Base-by-base conservation (phyloP, 2,329 filamentous ascomycete genomes). In the Trichophaea hybrida region DNA sequence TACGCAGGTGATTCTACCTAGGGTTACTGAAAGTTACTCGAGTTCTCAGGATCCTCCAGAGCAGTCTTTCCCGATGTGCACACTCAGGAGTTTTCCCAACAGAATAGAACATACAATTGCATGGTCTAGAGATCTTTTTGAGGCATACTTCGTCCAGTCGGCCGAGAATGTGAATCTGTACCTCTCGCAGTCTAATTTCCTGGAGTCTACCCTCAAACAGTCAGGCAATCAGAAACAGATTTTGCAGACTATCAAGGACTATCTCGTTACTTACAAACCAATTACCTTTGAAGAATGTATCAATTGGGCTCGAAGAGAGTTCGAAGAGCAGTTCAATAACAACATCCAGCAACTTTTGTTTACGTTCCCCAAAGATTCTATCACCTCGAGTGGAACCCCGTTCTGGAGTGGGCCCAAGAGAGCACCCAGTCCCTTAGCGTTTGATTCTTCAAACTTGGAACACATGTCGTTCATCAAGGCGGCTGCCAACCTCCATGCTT, bases 381-480 rank as follows among this genome's bases (percentile, higher is more conserved):
- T 80, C 58, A 95, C 93, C 1, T 94, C 89, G 1, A 85, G 81
- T 40, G 93, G 93, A 35, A 86, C 90, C 64, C 86, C 82, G 1
- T 98, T 98, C 79, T 98, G 93, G 93, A 97, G 93, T 34, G 91
- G 93, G 8, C 93, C 93, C 53, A 98, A 98, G 81, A 88, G 93
- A 69, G 93, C 93, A 10, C 93, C 93, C 4, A 88, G 94, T 64
- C 80, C 91, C 65, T 78, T 97, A 70, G 90, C 87, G 72, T 98
- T 98, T 67, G 87, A 96, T 68, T 74, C 38, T 84, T 51, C 80
- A 61, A 93, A 96, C 73, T 77, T 83, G 7, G 93, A 88, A 24
- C 93, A 98, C 74, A 84, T 91, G 70, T 82, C 81, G 40, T 98
- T 96, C 71, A 78, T 98, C 58, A 81, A 94, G 63, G 83, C 93